Evolutionary conservation across 2,329 filamentous ascomycete genomes (phyloP), one percentile per base, ranked within the genome.

Genomic region (Zymoseptoria crescenta): DNA sequence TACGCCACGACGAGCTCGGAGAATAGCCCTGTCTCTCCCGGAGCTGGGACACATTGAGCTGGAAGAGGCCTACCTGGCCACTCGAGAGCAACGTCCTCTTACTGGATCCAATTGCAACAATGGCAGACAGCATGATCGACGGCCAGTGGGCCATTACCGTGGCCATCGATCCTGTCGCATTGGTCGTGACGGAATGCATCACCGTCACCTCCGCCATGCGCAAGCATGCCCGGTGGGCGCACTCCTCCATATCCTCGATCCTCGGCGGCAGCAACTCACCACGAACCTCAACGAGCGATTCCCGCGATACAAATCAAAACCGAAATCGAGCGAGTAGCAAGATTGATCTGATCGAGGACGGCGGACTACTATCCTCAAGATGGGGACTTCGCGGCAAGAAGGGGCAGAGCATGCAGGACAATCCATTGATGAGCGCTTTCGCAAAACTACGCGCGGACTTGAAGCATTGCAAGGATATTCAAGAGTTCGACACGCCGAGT

Each of bases 181-280:
- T 99, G 68, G 91, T 99, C 65, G 96, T 96, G 64, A 96, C 93
- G 75, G 94, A 99, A 86, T 99, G 94, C 75, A 97, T 97, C 72
- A 93, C 92, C 52, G 93, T 99, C 77, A 97, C 94, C 13, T 96
- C 93, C 63, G 91, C 92, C 62, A 96, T 99, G 83, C 92, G 96
- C 71, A 99, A 99, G 78, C 88, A 96, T 83, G 89, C 91, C 64
- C 88, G 94, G 65, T 97, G 93, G 81, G 91, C 91, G 53, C 92
- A 97, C 74, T 96, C 92, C 10, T 96, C 92, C 4, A 94, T 99
- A 51, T 91, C 94, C 45, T 93, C 93, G 56, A 99, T 99, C 62
- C 81, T 99, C 30, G 94, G 94, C 53, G 60, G 61, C 6, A 58
- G 52, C 27, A 57, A 59, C 57, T 50, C 56, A 24, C 58, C 58